Base-by-base conservation (phyloP, 176 grass and related monocot species). In the Avena atlantica region DNA sequence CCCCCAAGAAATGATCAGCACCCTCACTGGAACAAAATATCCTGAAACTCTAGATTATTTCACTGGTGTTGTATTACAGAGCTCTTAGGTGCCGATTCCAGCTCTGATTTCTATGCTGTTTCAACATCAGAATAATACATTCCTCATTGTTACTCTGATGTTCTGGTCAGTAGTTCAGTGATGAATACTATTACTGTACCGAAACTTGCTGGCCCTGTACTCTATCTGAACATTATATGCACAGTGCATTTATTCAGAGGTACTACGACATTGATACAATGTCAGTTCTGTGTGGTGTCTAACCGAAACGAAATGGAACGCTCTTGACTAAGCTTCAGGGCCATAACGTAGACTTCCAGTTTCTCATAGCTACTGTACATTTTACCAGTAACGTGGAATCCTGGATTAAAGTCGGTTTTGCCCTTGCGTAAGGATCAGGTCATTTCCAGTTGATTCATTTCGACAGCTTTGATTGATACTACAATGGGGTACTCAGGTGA, bases 101-200 rank as follows among this genome's bases (percentile, higher is more conserved):
- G 29, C 86, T 81, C 70, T 72, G 55, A 86, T 83, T 79, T 71
- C 24, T 80, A 34, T 79, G 56, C 7, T 79, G 44, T 87, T 91
- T 50, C 78, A 84, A 84, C 82, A 68, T 24, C 21, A 50, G 59
- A 91, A 80, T 65, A 87, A 74, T 84, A 27, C 15, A 12, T 59
- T 21, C 29, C 69, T 81, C 51, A 85, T 88, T 81, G 62, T 70
- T 76, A 76, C 58, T 7, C 20, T 62, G 62, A 81, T 81, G 62
- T 67, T 60, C 50, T 70, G 66, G 45, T 81, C 73, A 72, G 44
- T 63, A 53, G 29, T 72, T 72, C 63, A 78, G 57, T 65, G 57
- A 40, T 86, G 45, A 37, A 71, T 68, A 59, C 19, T 50, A 29
- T 29, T 29, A 29, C 27, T 29, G 27, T 29, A 29, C 27, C 27